Conservation (phyloP, 345 rosid species). For the Laguncularia racemosa region DNA sequence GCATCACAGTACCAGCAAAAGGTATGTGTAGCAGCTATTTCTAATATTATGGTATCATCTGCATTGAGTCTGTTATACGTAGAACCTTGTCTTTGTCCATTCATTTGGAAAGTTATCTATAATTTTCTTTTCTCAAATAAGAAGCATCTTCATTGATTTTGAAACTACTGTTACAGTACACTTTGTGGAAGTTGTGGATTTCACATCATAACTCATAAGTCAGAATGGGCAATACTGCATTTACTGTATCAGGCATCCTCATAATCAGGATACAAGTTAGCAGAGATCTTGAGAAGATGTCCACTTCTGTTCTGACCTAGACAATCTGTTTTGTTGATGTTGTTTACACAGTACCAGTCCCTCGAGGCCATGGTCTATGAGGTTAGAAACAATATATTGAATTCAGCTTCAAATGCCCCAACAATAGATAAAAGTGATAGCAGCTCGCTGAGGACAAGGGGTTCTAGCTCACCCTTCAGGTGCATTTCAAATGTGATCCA, state of each 20-base stretch:
- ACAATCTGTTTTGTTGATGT: background rate
- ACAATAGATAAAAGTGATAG: slow-evolving; percentile 45
- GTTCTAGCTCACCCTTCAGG: slow-evolving; percentile 91
- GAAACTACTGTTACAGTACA: too few relatives aligned
- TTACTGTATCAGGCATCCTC: too few relatives aligned
- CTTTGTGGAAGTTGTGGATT: too few relatives aligned
- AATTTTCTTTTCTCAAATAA: too few relatives aligned
- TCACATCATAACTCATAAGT: too few relatives aligned
- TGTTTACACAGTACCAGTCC: slow-evolving; percentile 50
- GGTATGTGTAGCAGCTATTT: slow-evolving; percentile 28
- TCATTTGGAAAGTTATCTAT: too few relatives aligned
- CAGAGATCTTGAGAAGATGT: too few relatives aligned
- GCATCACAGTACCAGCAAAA: slow-evolving; percentile 75
- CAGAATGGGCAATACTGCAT: too few relatives aligned
- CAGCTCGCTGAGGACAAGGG: slow-evolving; percentile 51
- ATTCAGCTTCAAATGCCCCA: slow-evolving; percentile 30
- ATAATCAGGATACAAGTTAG: too few relatives aligned
- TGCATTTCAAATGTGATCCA: slow-evolving; percentile 84
- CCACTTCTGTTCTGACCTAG: too few relatives aligned
- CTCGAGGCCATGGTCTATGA: slow-evolving; percentile 74
- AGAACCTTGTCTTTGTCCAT: too few relatives aligned
- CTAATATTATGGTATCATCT: background rate
- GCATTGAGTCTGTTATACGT: background rate
- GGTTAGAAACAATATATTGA: slow-evolving; percentile 41
- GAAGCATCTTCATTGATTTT: too few relatives aligned